Conservation (phyloP, 768 basidiomycete genomes). For the Russula compacta region DNA sequence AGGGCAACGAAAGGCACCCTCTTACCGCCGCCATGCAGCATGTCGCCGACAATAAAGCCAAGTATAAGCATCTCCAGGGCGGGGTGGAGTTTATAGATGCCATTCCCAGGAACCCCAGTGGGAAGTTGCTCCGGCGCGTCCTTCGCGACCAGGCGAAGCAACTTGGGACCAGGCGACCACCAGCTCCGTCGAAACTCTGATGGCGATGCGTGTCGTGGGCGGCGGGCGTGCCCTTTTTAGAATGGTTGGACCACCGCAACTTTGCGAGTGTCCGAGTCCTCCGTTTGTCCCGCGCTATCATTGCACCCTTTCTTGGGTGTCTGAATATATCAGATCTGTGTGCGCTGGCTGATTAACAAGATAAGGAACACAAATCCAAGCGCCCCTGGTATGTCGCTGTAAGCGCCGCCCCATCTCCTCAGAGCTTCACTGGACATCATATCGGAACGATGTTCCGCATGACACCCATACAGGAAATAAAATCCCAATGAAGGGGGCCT, state of each 20-base stretch:
- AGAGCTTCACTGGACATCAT: background rate
- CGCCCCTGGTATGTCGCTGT: no score
- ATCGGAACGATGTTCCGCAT: background rate
- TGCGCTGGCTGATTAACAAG: no score
- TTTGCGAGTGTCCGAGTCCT: background rate
- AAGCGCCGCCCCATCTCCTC: background rate
- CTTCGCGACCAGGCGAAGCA: constrained; percentile 25
- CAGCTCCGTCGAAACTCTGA: background rate
- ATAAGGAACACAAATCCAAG: background rate
- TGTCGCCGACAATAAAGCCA: constrained; percentile 27
- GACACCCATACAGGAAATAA: background rate
- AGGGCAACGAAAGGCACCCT: background rate
- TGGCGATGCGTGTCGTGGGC: background rate
- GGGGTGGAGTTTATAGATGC: constrained; percentile 32
- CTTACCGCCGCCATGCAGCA: constrained; percentile 18
- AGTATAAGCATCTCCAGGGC: constrained; percentile 32
- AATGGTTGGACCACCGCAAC: background rate
- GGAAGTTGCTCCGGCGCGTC: constrained; percentile 27
- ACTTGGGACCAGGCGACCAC: constrained; percentile 9
- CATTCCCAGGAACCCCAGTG: constrained; percentile 30
- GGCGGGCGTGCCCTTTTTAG: background rate
- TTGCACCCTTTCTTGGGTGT: no score
- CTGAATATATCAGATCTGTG: no score
- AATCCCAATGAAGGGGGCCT: background rate
- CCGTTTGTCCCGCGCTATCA: no score